A percentile compares a stretch with the other conserved stretches of the same genome.
Conservation (phyloP, 768 basidiomycete species). For the Leucosporidium yakuticum region DNA sequence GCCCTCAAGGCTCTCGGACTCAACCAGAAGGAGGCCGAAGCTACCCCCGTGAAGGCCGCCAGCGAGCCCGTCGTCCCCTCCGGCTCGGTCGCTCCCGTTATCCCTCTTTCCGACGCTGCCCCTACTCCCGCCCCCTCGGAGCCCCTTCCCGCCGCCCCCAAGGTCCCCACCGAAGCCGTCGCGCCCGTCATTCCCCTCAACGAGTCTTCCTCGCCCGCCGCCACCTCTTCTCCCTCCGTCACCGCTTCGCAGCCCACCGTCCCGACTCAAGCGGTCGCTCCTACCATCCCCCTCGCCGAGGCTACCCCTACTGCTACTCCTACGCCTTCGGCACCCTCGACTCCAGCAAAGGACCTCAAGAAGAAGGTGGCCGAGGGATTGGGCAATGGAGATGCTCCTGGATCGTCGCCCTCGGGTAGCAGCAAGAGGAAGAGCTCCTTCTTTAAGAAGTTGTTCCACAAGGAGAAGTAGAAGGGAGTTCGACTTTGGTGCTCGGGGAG, state of each 20-base stretch:
- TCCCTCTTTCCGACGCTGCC: background rate
- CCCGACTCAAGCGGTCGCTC: background rate
- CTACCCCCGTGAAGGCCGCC: background rate
- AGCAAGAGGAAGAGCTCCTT: background rate
- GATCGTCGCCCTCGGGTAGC: background rate
- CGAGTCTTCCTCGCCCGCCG: background rate
- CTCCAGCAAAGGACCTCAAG: background rate
- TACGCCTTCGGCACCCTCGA: background rate
- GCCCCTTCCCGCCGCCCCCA: background rate
- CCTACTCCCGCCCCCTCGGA: background rate
- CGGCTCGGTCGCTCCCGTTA: background rate
- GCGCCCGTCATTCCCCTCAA: background rate
- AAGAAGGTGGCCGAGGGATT: background rate
- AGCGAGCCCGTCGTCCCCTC: background rate
- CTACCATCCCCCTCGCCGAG: background rate
- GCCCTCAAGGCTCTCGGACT: background rate
- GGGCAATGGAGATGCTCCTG: background rate
- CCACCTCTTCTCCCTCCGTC: background rate
- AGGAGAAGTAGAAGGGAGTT: background rate
- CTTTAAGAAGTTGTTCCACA: constrained; percentile 1
- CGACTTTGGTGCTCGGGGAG: too few relatives aligned
- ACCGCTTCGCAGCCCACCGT: background rate
- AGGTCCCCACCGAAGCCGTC: background rate
- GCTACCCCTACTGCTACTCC: background rate
- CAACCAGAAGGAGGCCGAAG: background rate